These are phyloP conservation scores for Alloteropsis semialata DNA, from an alignment of 176 grass and related monocot genomes.

Conservation along the genomic window DNA sequence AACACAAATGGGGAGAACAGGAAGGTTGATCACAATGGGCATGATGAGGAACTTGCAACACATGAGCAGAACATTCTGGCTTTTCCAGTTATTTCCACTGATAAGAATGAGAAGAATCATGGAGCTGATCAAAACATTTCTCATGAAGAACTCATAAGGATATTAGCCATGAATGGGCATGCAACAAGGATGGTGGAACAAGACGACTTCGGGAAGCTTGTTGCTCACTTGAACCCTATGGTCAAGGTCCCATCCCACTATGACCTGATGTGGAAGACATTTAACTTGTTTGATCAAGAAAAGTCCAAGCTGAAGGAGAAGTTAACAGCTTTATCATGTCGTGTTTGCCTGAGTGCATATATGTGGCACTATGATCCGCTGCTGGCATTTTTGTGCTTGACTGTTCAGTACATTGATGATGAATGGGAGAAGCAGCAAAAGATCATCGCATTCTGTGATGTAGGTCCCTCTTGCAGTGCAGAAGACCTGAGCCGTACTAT, in stretches of 20 bases:
- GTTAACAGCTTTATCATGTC: slow-evolving; percentile 15
- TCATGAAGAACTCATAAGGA: slow-evolving; percentile 6
- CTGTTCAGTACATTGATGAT: slow-evolving; percentile 34
- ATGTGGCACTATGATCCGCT: slow-evolving; percentile 22
- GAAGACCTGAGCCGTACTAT: not conserved
- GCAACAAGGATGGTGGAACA: slow-evolving; percentile 7
- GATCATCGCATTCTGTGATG: not conserved
- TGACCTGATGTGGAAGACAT: not conserved
- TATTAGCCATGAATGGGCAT: slow-evolving; percentile 15
- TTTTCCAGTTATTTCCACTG: not conserved
- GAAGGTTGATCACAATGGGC: not conserved
- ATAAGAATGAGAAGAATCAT: slow-evolving; percentile 7
- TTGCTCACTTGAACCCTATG: slow-evolving; percentile 26
- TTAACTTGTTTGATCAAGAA: slow-evolving; percentile 20
- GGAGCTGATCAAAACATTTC: slow-evolving; percentile 1
- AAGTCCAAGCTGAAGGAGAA: slow-evolving; percentile 38
- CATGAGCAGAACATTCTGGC: not conserved
- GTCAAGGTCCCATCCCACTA: not conserved
- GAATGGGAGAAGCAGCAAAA: slow-evolving; percentile 23
- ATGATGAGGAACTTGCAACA: not conserved
- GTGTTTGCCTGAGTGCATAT: slow-evolving; percentile 28
- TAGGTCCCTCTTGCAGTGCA: slow-evolving; percentile 13
- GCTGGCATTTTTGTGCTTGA: slow-evolving; percentile 16
- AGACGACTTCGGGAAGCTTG: slow-evolving; percentile 13
- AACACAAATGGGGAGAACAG: not conserved